phyloP scores from a whole-genome alignment of 2,329 filamentous ascomycete genomes.

The Fonsecaea nubica region DNA sequence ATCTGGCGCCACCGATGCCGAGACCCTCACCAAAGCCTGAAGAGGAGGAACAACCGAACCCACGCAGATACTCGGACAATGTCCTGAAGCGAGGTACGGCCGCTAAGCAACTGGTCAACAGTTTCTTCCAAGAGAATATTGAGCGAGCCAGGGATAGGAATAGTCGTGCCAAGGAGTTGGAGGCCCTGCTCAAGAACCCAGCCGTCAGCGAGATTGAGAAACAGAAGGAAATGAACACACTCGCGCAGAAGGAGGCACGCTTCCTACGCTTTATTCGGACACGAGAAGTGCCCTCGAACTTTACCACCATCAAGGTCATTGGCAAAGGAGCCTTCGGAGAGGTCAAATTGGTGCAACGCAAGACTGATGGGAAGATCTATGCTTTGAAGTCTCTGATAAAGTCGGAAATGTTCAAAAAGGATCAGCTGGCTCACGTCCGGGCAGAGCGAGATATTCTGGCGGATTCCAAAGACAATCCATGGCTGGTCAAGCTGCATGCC shows the following conservation, averaged over 20 bases:
- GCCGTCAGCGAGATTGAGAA: slow-evolving; percentile 76
- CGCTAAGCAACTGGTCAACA: slow-evolving; percentile 69
- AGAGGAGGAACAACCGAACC: slow-evolving; percentile 76
- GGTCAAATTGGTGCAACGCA: slow-evolving; percentile 96
- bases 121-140: slow-evolving; percentile 98
- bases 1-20: slow-evolving; percentile 73
- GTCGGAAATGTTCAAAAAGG: slow-evolving; percentile 99
- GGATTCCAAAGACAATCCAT: slow-evolving; percentile 94
- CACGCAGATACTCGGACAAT: slow-evolving; percentile 86
- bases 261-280: slow-evolving; percentile 94
- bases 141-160: slow-evolving; percentile 95
- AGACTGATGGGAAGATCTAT: slow-evolving; percentile 94
- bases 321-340: slow-evolving; percentile 99
- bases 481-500: slow-evolving; percentile 98
- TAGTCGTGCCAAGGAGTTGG: slow-evolving; percentile 90
- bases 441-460: slow-evolving; percentile 97
- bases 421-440: slow-evolving; percentile 95
- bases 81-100: slow-evolving; percentile 75
- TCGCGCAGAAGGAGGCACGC: slow-evolving; percentile 86
- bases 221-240: slow-evolving; percentile 81
- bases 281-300: slow-evolving; percentile 91
- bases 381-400: slow-evolving; percentile 98
- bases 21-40: slow-evolving; percentile 63
- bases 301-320: slow-evolving; percentile 95
- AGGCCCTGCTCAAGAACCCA: slow-evolving; percentile 80